Conservation (phyloP, 2,329 filamentous ascomycete genomes). For the Cladosporium sphaerospermum region DNA sequence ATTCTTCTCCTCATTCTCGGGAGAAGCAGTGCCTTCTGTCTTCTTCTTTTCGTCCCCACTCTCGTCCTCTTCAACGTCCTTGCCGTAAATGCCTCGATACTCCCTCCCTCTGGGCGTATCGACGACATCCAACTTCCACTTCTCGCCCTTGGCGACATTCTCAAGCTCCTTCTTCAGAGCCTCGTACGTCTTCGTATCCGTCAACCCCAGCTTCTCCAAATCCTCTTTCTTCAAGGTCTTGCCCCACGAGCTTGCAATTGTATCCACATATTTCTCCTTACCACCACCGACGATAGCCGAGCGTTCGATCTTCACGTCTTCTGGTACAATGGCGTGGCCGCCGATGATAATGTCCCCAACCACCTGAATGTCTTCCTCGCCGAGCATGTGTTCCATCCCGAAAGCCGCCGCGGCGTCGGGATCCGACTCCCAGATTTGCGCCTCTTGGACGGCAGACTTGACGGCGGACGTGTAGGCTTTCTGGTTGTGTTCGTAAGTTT, state of each 20-base stretch:
- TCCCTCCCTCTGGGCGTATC: slow-evolving; percentile 61
- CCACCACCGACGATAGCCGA: slow-evolving; percentile 43
- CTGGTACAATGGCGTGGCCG: slow-evolving; percentile 48
- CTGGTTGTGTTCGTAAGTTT: slow-evolving; percentile 26
- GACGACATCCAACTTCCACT: slow-evolving; percentile 76
- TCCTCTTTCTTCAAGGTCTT: slow-evolving; percentile 31
- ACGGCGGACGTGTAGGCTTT: slow-evolving; percentile 16
- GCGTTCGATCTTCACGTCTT: slow-evolving; percentile 52
- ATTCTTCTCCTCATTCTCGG: slow-evolving; percentile 31
- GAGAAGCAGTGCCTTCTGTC: neutral
- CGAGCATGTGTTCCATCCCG: neutral
- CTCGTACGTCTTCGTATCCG: slow-evolving; percentile 65
- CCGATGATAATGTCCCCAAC: slow-evolving; percentile 57
- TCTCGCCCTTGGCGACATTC: slow-evolving; percentile 61
- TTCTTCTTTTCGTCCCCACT: slow-evolving; percentile 50
- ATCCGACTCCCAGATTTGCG: slow-evolving; percentile 17
- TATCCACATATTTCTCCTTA: slow-evolving; percentile 49
- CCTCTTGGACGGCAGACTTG: slow-evolving; percentile 16
- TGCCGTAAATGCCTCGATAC: slow-evolving; percentile 63
- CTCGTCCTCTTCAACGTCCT: slow-evolving; percentile 56
- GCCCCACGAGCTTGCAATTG: slow-evolving; percentile 54
- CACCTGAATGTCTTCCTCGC: slow-evolving; percentile 18
- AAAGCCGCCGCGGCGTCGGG: slow-evolving; percentile 30
- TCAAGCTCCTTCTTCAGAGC: slow-evolving; percentile 62
- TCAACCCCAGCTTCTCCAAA: slow-evolving; percentile 54